A percentile compares a stretch with the other conserved stretches of the same genome.
phyloP scores from a whole-genome alignment of 257 asterid genomes.

The Solanum tacnaense region DNA sequence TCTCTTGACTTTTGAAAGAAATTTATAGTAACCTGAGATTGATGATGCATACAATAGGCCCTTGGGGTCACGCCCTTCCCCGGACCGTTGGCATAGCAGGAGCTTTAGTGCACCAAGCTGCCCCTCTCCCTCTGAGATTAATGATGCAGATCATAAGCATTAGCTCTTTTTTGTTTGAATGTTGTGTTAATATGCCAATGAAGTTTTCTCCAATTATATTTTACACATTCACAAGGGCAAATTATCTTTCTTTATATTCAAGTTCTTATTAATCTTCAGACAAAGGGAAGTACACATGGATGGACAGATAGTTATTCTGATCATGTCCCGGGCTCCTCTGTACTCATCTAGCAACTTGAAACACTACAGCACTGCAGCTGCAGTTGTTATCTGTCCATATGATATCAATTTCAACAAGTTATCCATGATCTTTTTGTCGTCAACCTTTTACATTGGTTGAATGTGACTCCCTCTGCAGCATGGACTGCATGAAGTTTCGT shows the following conservation, averaged over 20 bases:
- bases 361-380: slow-evolving; percentile 52
- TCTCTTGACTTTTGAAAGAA: not conserved
- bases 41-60: not conserved
- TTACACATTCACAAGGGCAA: not conserved
- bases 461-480: slow-evolving; percentile 30
- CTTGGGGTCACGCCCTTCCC: not conserved
- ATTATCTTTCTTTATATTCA: not conserved
- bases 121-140: not conserved
- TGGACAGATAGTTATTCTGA: slow-evolving; percentile 13
- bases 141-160: not conserved
- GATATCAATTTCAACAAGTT: not conserved
- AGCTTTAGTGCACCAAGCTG: not conserved
- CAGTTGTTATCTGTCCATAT: slow-evolving; percentile 34
- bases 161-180: not conserved
- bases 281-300: not conserved
- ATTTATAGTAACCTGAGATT: not conserved
- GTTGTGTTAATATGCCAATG: not conserved
- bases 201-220: not conserved
- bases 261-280: not conserved
- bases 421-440: slow-evolving; percentile 40
- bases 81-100: not conserved
- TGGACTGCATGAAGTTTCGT: slow-evolving; percentile 32
- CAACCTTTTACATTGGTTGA: slow-evolving; percentile 26
- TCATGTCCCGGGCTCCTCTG: slow-evolving; percentile 19
- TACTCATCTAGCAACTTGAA: slow-evolving; percentile 41